Percentiles rank a stretch among this genome's conserved stretches.
Conservation (phyloP, 2,329 filamentous ascomycete species). For the Botryotinia calthae region DNA sequence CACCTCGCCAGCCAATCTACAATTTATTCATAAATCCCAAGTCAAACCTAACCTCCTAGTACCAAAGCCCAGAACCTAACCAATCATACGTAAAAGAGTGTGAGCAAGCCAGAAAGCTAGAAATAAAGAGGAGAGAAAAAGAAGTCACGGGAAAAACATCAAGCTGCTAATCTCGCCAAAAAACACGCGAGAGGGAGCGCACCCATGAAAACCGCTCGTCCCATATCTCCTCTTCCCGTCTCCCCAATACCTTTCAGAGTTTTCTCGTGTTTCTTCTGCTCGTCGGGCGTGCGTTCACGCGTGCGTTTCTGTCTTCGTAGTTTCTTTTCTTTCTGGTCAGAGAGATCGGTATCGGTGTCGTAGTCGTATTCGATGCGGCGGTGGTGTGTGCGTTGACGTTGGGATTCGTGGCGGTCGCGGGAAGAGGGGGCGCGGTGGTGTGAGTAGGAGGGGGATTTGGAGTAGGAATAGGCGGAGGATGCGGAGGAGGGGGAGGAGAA, state of each 20-base stretch:
- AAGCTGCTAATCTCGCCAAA: slow-evolving; percentile 14
- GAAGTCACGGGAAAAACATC: neutral
- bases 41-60: neutral
- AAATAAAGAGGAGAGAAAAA: neutral
- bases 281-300: neutral
- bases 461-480: neutral
- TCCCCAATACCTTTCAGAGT: neutral
- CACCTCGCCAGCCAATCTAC: neutral
- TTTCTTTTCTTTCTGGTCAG: slow-evolving; percentile 1
- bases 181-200: slow-evolving; percentile 11
- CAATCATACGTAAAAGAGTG: neutral
- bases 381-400: neutral
- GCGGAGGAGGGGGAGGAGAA: slow-evolving; percentile 2
- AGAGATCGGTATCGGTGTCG: neutral
- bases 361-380: slow-evolving; percentile 13
- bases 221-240: slow-evolving; percentile 15
- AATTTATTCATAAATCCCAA: neutral
- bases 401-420: slow-evolving; percentile 5
- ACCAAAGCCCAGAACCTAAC: too few relatives aligned
- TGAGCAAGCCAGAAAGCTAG: neutral
- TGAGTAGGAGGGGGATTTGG: neutral
- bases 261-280: slow-evolving; percentile 14
- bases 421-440: neutral
- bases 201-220: neutral
- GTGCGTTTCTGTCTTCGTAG: neutral